A percentile compares a stretch with the other conserved stretches of the same genome.
phyloP scores from a whole-genome alignment of 2,329 filamentous ascomycete species.

The Calonectria fujianensis region DNA sequence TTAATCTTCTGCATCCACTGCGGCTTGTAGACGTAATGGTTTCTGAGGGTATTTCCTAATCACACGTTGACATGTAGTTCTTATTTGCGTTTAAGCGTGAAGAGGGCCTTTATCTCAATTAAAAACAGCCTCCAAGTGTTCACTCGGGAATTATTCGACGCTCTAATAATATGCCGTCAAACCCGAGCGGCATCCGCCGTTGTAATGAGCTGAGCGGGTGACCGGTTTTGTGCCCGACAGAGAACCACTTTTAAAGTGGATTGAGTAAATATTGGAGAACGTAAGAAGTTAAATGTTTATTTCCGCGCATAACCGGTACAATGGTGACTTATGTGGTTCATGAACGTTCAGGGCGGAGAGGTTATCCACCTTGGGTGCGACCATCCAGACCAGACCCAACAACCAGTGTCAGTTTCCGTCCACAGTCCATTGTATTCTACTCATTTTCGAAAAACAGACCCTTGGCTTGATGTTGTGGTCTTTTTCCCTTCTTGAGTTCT shows the following conservation, averaged over 20 bases:
- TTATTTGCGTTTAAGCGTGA: too few relatives aligned
- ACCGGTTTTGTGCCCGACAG: background rate
- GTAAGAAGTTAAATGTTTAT: background rate
- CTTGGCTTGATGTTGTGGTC: background rate
- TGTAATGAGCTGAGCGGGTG: background rate
- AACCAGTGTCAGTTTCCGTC: background rate
- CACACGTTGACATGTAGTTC: too few relatives aligned
- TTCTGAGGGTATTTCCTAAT: too few relatives aligned
- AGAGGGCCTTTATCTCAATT: too few relatives aligned
- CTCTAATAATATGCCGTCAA: background rate
- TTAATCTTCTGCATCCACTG: too few relatives aligned
- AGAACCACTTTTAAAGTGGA: background rate
- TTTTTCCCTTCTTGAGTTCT: background rate
- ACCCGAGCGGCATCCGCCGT: background rate
- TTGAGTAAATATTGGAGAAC: background rate
- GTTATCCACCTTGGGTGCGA: background rate
- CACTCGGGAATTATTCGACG: background rate
- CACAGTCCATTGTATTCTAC: background rate
- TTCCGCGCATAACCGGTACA: background rate
- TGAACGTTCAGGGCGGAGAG: background rate
- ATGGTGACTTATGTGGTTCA: background rate
- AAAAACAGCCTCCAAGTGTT: too few relatives aligned
- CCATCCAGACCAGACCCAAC: background rate
- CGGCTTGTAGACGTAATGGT: too few relatives aligned
- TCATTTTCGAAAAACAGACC: background rate